phyloP scores from a whole-genome alignment of 2,329 filamentous ascomycete genomes.

The Botrytis tulipae region DNA sequence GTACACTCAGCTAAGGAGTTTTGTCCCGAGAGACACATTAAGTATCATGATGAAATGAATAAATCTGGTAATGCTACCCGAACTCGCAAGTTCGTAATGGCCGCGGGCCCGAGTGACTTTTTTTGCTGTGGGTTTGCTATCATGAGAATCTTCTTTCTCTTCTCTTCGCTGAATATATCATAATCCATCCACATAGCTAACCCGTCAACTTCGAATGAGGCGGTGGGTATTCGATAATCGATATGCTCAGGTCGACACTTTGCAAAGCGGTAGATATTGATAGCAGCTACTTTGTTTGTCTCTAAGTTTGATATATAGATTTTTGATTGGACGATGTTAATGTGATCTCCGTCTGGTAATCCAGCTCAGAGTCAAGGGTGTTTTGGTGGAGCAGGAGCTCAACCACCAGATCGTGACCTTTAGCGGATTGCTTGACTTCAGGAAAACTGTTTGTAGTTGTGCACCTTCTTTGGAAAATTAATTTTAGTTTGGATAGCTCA shows the following conservation, averaged over 20 bases:
- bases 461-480: rapidly evolving
- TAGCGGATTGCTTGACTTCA: background rate
- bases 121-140: slow-evolving; percentile 13
- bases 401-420: background rate
- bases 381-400: background rate
- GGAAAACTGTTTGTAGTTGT: background rate
- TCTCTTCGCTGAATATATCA: background rate
- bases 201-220: no score
- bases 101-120: slow-evolving; percentile 6
- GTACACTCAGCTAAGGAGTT: slow-evolving; percentile 20
- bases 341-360: slow-evolving; percentile 20
- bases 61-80: background rate
- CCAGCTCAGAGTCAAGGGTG: background rate
- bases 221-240: slow-evolving; percentile 13
- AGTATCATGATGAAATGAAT: background rate
- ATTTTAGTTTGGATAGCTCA: background rate
- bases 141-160: background rate
- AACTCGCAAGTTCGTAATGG: background rate
- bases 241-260: slow-evolving; percentile 29
- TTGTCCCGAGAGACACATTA: slow-evolving; percentile 20
- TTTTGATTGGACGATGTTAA: slow-evolving; percentile 11
- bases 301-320: slow-evolving; percentile 27
- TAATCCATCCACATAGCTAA: background rate
- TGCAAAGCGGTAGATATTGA: slow-evolving; percentile 28
- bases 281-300: slow-evolving; percentile 21